Conservation (phyloP, 805 yeast species). For the Komagataella phaffii region DNA sequence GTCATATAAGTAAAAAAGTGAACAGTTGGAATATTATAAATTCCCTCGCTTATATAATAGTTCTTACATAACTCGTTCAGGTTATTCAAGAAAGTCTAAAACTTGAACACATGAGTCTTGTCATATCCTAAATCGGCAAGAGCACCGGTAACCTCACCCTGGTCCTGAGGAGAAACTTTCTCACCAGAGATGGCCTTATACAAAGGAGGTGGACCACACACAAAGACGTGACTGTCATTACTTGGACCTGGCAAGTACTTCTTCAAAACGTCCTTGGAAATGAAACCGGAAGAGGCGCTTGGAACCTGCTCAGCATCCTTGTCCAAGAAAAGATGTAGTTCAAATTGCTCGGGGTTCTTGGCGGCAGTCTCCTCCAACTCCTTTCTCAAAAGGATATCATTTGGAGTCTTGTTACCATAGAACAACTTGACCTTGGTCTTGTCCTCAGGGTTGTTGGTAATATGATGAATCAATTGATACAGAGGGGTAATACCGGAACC, state of each 20-base stretch:
- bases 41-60: background rate
- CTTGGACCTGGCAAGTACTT: slow-evolving; percentile 50
- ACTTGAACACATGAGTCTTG: slow-evolving; percentile 83
- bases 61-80: background rate
- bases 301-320: slow-evolving; percentile 24
- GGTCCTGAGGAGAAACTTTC: slow-evolving; percentile 79
- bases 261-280: slow-evolving; percentile 60
- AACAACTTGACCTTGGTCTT: slow-evolving; percentile 75
- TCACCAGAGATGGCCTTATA: slow-evolving; percentile 79
- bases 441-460: slow-evolving; percentile 71
- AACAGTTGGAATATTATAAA: background rate
- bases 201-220: slow-evolving; percentile 94
- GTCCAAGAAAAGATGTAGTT: slow-evolving; percentile 72
- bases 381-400: slow-evolving; percentile 70
- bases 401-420: slow-evolving; percentile 67
- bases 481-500: slow-evolving; percentile 97
- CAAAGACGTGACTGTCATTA: slow-evolving; percentile 57
- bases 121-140: slow-evolving; percentile 80
- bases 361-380: slow-evolving; percentile 61
- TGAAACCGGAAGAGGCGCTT: slow-evolving; percentile 59
- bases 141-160: slow-evolving; percentile 87
- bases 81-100: slow-evolving; percentile 22
- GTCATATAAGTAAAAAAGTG: background rate
- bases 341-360: slow-evolving; percentile 66
- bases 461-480: slow-evolving; percentile 71